These are phyloP conservation scores for Cryptococcus jaspeensis DNA, from an alignment of 1,284 basidiomycete genomes.

Conservation along the genomic window DNA sequence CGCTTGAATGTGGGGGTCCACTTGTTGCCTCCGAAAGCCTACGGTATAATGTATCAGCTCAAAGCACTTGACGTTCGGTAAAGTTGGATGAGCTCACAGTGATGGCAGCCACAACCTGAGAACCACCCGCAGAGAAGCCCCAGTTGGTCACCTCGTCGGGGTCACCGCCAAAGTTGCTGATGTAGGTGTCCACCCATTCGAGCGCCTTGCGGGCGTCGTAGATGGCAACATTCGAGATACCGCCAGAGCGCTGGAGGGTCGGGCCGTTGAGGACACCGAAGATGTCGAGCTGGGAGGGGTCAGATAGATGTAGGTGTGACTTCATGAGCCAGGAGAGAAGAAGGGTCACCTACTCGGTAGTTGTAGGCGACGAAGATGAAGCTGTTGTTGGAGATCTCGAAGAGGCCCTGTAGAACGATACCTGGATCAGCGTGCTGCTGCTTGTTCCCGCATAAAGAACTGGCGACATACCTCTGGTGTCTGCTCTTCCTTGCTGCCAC, in stretches of 20 bases:
- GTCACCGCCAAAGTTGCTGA: constrained; percentile 44
- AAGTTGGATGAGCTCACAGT: constrained; percentile 3
- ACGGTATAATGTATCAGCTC: neutral
- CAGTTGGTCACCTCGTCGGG: constrained; percentile 52
- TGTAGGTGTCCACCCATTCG: constrained; percentile 41
- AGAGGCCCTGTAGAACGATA: constrained; percentile 17
- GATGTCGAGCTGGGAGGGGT: constrained; percentile 7
- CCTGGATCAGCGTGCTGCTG: constrained; percentile 1
- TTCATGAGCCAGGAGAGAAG: too few relatives aligned
- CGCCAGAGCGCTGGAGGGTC: constrained; percentile 40
- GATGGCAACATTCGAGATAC: constrained; percentile 57
- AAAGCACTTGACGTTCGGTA: neutral
- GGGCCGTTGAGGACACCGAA: constrained; percentile 9
- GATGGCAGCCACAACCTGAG: constrained; percentile 3
- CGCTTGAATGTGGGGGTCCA: constrained; percentile 53
- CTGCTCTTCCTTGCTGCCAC: constrained; percentile 7
- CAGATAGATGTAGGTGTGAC: constrained; percentile 51
- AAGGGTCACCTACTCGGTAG: constrained; percentile 55
- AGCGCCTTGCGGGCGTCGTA: constrained; percentile 45
- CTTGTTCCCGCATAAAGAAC: neutral
- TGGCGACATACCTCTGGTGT: constrained; percentile 1
- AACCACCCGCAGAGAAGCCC: constrained; percentile 61
- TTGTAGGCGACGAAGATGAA: constrained; percentile 62
- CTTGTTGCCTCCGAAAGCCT: constrained; percentile 20
- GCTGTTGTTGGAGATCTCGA: constrained; percentile 44